Percentiles rank a stretch among this genome's conserved stretches.
These are phyloP conservation scores for Xylaria arbuscula DNA, from an alignment of 2,329 filamentous ascomycete species.

Conservation along the genomic window DNA sequence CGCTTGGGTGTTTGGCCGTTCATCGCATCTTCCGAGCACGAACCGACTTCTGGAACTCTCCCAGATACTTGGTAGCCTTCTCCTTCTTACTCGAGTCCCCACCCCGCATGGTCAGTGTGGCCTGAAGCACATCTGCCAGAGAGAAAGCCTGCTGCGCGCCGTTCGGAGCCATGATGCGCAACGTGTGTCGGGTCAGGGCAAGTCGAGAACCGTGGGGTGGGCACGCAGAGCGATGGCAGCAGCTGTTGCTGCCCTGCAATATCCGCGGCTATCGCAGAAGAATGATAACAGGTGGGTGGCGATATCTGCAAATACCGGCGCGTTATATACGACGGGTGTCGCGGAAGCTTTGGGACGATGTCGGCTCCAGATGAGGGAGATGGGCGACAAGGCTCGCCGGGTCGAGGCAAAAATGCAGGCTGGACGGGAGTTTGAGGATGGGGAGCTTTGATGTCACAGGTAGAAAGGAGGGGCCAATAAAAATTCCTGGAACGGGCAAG, in stretches of 20 bases:
- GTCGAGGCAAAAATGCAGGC: background rate
- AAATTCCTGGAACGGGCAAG: slow-evolving; percentile 20
- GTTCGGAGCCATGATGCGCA: slow-evolving; percentile 72
- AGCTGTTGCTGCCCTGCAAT: slow-evolving; percentile 39
- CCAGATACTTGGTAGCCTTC: slow-evolving; percentile 89
- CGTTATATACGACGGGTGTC: background rate
- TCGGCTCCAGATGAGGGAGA: slow-evolving; percentile 23
- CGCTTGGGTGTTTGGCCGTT: background rate
- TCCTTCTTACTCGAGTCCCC: slow-evolving; percentile 85
- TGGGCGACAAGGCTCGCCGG: background rate
- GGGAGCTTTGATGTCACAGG: slow-evolving; percentile 24
- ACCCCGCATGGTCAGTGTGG: slow-evolving; percentile 91
- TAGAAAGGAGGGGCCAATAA: slow-evolving; percentile 46
- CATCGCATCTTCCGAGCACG: slow-evolving; percentile 52
- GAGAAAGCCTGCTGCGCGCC: slow-evolving; percentile 77
- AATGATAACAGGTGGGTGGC: slow-evolving; percentile 12
- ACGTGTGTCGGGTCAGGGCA: slow-evolving; percentile 41
- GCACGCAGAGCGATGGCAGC: slow-evolving; percentile 42
- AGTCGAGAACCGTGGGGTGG: slow-evolving; percentile 44
- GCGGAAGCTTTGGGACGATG: slow-evolving; percentile 8
- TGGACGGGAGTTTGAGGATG: slow-evolving; percentile 8
- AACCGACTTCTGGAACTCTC: slow-evolving; percentile 98
- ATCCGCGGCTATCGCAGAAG: slow-evolving; percentile 25
- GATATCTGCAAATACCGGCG: slow-evolving; percentile 25
- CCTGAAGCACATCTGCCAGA: slow-evolving; percentile 80